These are phyloP conservation scores for Chlorella sp. DNA, from an alignment of 139 green algal species.

Conservation along the genomic window DNA sequence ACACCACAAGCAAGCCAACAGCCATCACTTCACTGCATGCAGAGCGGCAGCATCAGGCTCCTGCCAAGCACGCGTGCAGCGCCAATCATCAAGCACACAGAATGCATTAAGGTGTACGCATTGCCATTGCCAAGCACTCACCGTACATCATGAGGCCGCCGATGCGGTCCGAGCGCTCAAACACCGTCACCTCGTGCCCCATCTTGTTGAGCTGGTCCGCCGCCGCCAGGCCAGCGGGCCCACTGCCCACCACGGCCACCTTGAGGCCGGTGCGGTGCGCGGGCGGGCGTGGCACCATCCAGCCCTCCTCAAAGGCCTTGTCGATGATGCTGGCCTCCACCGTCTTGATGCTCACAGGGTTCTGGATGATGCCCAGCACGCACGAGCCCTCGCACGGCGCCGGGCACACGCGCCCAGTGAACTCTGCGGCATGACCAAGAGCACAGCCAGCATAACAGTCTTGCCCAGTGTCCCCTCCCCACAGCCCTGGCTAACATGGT, in stretches of 20 bases:
- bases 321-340: slow-evolving; percentile 96
- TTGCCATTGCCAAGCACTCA: background rate
- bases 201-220: slow-evolving; percentile 98
- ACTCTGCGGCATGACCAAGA: no score
- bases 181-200: slow-evolving; percentile 86
- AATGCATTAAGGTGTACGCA: no score
- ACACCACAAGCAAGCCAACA: background rate
- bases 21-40: background rate
- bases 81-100: no score
- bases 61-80: no score
- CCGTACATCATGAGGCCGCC: slow-evolving; percentile 98
- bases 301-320: slow-evolving; percentile 90
- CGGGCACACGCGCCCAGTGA: slow-evolving; percentile 88
- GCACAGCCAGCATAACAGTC: no score
- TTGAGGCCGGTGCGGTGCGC: slow-evolving; percentile 64
- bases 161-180: slow-evolving; percentile 86
- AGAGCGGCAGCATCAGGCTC: no score
- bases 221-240: slow-evolving; percentile 85
- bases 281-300: slow-evolving; percentile 86
- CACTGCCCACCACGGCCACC: slow-evolving; percentile 85
- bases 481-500: no score
- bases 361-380: slow-evolving; percentile 95
- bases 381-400: slow-evolving; percentile 93
- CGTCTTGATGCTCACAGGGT: slow-evolving; percentile 93
- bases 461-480: no score